Conservation (phyloP, 176 grass and related monocot genomes). For the Rhipidocladum racemiflorum region DNA sequence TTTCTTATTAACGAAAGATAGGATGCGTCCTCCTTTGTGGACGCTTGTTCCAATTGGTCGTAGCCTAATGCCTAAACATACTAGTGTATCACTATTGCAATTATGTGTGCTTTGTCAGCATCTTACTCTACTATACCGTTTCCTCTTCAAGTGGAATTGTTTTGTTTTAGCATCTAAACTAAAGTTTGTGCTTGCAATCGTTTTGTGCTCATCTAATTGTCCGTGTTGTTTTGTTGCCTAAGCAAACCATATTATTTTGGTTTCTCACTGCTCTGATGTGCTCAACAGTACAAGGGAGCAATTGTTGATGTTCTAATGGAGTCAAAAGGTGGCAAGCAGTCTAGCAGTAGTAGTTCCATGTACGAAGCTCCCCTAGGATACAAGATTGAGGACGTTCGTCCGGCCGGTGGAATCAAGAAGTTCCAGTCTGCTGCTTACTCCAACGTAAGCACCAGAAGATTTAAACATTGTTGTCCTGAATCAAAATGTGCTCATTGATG, state of each 20-base stretch:
- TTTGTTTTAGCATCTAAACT: background rate
- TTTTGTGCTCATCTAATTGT: background rate
- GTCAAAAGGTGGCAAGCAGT: slow-evolving; percentile 81
- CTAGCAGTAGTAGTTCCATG: slow-evolving; percentile 68
- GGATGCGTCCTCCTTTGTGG: background rate
- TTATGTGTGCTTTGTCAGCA: background rate
- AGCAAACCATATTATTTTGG: background rate
- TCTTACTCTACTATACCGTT: background rate
- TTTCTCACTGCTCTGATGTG: background rate
- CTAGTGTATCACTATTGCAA: background rate
- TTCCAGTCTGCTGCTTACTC: slow-evolving; percentile 99
- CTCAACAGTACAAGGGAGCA: slow-evolving; percentile 6
- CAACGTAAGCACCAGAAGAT: slow-evolving; percentile 60
- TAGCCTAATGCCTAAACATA: background rate
- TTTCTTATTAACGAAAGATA: background rate
- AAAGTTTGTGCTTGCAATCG: background rate
- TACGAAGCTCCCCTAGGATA: slow-evolving; percentile 96
- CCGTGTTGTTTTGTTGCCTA: background rate
- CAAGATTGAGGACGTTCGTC: slow-evolving; percentile 94
- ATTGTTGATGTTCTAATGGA: slow-evolving; percentile 92
- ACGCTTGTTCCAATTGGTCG: background rate
- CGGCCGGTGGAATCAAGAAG: slow-evolving; percentile 89
- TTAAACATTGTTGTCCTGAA: background rate
- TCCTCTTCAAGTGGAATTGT: background rate
- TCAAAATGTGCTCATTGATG: background rate